Base-by-base conservation (phyloP, 805 yeast genomes). In the Nakazawaea ishiwadae region DNA sequence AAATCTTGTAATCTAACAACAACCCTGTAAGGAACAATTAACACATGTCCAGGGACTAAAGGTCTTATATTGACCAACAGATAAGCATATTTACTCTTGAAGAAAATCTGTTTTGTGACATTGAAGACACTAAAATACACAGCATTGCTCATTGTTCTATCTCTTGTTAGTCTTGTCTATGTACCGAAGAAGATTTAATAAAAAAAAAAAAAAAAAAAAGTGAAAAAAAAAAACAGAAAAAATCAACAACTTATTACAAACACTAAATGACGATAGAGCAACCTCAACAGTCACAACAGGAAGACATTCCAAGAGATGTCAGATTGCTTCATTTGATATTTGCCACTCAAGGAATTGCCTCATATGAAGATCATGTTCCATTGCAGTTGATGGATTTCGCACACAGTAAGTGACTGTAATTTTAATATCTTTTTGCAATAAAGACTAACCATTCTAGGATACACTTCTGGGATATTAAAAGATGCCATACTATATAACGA, bases 371-470 rank as follows among this genome's bases (percentile, higher is more conserved):
- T 56, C 95, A 89, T 44, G 98, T 93, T 3, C 96, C 98, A 0
- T 62, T 95, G 18, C 98, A 93, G 59, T 69, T 93, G 44, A 88
- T 95, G 96, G 99, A 93, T 59, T 93, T 93, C 67, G 98, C 99
- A 11, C 83, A 86, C 62, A 63, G 81, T 65, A 50, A 49, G 69
- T 64, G 32, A 15, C 4, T 31, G 4, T 20, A 28, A 14, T 5
- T 9, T 40, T 19, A 19, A 17, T 14, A n/a, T 31, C 20, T 18
- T 31, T 14, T 4, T 8, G 15, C 3, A 28, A 28, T 24, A 12
- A 11, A 20, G n/a, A 24, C 32, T 37, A 32, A 36, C 36, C 3
- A n/a, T n/a, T 11, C 10, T 33, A 64, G 71, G 83, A 48, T 93
- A 93, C 68, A 88, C 99, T 4, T 72, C 83, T 18, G 82, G 89